Evolutionary conservation across 2,329 filamentous ascomycete species (phyloP).

Genomic region (Calonectria leucothoes): DNA sequence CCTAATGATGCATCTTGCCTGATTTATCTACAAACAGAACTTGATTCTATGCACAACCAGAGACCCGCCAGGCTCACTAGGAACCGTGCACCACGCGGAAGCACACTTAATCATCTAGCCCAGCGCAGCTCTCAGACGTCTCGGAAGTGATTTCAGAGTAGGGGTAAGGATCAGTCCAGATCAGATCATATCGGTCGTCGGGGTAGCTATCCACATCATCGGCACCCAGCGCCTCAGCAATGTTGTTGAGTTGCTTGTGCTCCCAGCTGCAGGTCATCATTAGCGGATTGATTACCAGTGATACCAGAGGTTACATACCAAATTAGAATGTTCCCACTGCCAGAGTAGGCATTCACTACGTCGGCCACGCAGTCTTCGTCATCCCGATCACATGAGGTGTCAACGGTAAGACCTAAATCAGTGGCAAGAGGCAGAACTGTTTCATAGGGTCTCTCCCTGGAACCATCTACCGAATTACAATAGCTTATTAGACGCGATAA

Average conservation of each 20-base stretch:
- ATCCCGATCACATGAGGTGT: constrained; percentile 67
- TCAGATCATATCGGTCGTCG: constrained; percentile 61
- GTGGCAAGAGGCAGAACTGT: constrained; percentile 68
- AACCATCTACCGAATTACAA: constrained; percentile 55
- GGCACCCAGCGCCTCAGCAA: constrained; percentile 64
- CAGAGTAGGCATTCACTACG: constrained; percentile 58
- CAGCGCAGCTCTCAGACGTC: constrained; percentile 65
- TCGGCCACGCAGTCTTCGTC: constrained; percentile 65
- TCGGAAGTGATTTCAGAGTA: constrained; percentile 58
- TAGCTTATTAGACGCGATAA: neutral
- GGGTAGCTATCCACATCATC: constrained; percentile 62
- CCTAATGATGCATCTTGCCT: no score
- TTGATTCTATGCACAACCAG: no score
- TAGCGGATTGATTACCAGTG: neutral
- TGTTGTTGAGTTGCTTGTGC: constrained; percentile 63
- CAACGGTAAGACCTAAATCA: constrained; percentile 66
- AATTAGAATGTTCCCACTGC: constrained; percentile 68
- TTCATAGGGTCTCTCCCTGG: constrained; percentile 63
- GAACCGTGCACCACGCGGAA: no score
- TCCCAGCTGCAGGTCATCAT: constrained; percentile 61
- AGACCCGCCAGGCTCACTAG: no score
- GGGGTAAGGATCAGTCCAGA: constrained; percentile 66
- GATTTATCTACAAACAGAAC: neutral
- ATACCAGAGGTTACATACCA: constrained; percentile 48
- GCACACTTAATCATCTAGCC: constrained; percentile 54